phyloP scores from a whole-genome alignment of 768 basidiomycete genomes.

The Termitomyces sp. region DNA sequence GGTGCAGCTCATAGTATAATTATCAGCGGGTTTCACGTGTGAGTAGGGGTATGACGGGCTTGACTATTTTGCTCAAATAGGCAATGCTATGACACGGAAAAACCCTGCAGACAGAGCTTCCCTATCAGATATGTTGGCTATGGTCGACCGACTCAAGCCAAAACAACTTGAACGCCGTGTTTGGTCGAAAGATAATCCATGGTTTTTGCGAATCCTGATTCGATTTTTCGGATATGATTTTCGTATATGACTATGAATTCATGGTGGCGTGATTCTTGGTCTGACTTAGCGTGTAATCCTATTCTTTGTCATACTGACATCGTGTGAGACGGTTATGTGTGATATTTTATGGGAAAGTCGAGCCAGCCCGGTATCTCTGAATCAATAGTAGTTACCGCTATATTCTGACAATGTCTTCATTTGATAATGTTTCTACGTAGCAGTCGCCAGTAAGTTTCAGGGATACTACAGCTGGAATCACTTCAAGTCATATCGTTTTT shows the following conservation, averaged over 20 bases:
- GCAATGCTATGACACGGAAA: not conserved
- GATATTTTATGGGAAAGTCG: too few species aligned
- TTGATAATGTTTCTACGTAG: too few species aligned
- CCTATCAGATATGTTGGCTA: not conserved
- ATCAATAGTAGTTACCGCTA: too few species aligned
- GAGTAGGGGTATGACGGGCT: not conserved
- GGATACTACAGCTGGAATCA: too few species aligned
- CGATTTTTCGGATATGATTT: not conserved
- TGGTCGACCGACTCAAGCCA: not conserved
- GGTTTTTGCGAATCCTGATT: not conserved
- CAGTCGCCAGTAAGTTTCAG: too few species aligned
- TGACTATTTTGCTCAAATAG: not conserved
- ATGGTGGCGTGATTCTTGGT: not conserved
- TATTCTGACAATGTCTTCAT: too few species aligned
- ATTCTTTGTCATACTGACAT: too few species aligned
- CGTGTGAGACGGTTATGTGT: too few species aligned
- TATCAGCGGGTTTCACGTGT: not conserved
- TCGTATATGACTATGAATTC: not conserved
- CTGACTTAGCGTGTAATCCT: too few species aligned
- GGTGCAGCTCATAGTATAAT: not conserved
- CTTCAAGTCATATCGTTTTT: too few species aligned
- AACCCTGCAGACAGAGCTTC: constrained; percentile 1
- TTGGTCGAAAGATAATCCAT: not conserved
- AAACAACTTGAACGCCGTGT: not conserved
- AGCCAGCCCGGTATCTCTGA: too few species aligned